phyloP scores from a whole-genome alignment of 148 eudicot species.

The Vaccinium corymbosum region DNA sequence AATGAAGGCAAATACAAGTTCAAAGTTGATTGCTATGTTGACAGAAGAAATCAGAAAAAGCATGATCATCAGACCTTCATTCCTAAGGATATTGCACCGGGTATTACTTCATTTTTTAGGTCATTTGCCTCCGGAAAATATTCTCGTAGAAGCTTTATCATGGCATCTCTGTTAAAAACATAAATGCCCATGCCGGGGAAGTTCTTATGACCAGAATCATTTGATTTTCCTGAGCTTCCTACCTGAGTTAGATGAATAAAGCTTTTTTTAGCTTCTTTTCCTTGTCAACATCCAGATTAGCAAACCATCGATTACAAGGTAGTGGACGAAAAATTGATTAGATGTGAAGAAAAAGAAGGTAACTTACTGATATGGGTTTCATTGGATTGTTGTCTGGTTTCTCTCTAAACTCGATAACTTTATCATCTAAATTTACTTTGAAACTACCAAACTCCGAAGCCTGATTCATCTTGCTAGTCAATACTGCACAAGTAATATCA shows the following conservation, averaged over 20 bases:
- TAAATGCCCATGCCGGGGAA: conserved; percentile 72
- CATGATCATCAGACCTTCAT: conserved; percentile 51
- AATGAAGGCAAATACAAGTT: not conserved
- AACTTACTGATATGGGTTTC: conserved; percentile 25
- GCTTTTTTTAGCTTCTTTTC: not conserved
- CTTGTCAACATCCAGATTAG: not conserved
- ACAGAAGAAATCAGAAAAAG: not conserved
- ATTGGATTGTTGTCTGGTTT: conserved; percentile 5
- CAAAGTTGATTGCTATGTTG: not conserved
- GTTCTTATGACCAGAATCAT: conserved; percentile 12
- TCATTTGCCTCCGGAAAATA: conserved; percentile 51
- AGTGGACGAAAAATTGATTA: not conserved
- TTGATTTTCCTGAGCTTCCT: conserved; percentile 15
- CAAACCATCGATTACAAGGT: not conserved
- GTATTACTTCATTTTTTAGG: conserved; percentile 58
- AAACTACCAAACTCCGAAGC: conserved; percentile 49
- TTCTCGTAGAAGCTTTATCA: conserved; percentile 50
- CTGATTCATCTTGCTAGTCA: conserved; percentile 24
- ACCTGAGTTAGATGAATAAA: conserved; percentile 27
- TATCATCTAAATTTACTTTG: conserved; percentile 34
- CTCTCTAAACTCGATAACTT: conserved; percentile 38
- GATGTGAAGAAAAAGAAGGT: not conserved
- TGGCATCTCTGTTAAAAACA: conserved; percentile 54
- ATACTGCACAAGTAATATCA: conserved; percentile 62
- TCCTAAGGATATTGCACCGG: conserved; percentile 74